These are phyloP conservation scores for Aspergillus sclerotiicarbonarius DNA, from an alignment of 495 filamentous ascomycete species.

Conservation along the genomic window DNA sequence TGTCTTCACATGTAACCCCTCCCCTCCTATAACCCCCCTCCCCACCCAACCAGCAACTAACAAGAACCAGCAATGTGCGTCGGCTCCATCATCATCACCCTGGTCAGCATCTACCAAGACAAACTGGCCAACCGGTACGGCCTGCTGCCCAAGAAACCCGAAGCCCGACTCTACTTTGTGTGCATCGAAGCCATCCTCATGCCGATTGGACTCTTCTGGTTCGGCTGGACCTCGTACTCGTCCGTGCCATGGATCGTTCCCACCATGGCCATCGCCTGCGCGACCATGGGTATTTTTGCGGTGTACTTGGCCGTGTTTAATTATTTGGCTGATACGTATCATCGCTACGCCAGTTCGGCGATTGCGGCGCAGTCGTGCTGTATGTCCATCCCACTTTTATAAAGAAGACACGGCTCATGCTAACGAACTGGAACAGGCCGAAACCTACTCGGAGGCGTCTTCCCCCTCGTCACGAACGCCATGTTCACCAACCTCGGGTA, in stretches of 20 bases:
- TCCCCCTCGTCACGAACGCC: slow-evolving; percentile 70
- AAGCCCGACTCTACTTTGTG: slow-evolving; percentile 79
- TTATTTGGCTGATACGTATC: slow-evolving; percentile 90
- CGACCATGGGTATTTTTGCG: slow-evolving; percentile 85
- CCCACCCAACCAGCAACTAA: slow-evolving; percentile 1
- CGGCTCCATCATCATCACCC: slow-evolving; percentile 64
- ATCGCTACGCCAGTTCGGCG: slow-evolving; percentile 79
- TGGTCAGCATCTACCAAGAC: slow-evolving; percentile 75
- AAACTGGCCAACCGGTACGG: slow-evolving; percentile 42
- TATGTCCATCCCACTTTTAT: slow-evolving; percentile 23
- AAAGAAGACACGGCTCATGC: background rate
- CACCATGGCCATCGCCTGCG: slow-evolving; percentile 63
- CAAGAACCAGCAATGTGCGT: slow-evolving; percentile 58
- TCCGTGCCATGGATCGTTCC: slow-evolving; percentile 78
- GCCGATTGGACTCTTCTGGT: slow-evolving; percentile 80
- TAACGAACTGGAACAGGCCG: slow-evolving; percentile 46
- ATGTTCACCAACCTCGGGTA: slow-evolving; percentile 74
- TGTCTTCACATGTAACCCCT: slow-evolving; percentile 64
- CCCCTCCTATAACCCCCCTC: background rate
- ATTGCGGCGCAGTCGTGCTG: slow-evolving; percentile 84
- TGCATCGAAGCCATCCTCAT: slow-evolving; percentile 68
- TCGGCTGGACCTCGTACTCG: slow-evolving; percentile 69
- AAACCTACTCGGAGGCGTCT: slow-evolving; percentile 80
- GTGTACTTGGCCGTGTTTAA: slow-evolving; percentile 93
- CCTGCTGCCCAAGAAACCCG: slow-evolving; percentile 57